Conservation (phyloP, 345 rosid genomes). For the Anastatica hierochuntica region DNA sequence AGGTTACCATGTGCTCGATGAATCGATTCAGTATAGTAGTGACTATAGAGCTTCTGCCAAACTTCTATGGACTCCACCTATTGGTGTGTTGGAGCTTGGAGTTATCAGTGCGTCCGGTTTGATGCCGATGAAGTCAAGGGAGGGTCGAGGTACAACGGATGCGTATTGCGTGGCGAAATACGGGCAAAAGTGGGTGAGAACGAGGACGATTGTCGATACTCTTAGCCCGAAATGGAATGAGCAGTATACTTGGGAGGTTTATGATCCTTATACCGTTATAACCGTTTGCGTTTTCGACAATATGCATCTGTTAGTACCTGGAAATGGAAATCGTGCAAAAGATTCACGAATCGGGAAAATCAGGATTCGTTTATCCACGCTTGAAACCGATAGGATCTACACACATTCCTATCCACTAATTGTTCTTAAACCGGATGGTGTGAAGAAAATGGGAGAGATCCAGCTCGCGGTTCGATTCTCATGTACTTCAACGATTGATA, state of each 20-base stretch:
- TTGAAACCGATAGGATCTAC: constrained; percentile 29
- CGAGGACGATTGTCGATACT: constrained; percentile 36
- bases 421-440: constrained; percentile 31
- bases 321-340: background rate
- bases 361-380: constrained; percentile 36
- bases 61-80: constrained; percentile 28
- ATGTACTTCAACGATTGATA: constrained; percentile 24
- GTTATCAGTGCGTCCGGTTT: constrained; percentile 37
- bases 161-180: constrained; percentile 47
- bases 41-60: constrained; percentile 40
- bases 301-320: constrained; percentile 21
- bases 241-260: constrained; percentile 52
- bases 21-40: constrained; percentile 42
- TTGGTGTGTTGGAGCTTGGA: constrained; percentile 47
- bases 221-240: constrained; percentile 40
- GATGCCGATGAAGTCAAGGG: constrained; percentile 38
- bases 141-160: constrained; percentile 35
- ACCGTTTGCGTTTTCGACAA: constrained; percentile 42
- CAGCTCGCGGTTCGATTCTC: constrained; percentile 35
- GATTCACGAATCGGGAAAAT: constrained; percentile 38
- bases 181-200: constrained; percentile 43
- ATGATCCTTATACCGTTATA: constrained; percentile 40
- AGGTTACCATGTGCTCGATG: constrained; percentile 47
- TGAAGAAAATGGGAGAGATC: constrained; percentile 42
- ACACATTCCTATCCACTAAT: constrained; percentile 38